phyloP scores from a whole-genome alignment of 805 yeast genomes.

The Ogataea pignaliae region DNA sequence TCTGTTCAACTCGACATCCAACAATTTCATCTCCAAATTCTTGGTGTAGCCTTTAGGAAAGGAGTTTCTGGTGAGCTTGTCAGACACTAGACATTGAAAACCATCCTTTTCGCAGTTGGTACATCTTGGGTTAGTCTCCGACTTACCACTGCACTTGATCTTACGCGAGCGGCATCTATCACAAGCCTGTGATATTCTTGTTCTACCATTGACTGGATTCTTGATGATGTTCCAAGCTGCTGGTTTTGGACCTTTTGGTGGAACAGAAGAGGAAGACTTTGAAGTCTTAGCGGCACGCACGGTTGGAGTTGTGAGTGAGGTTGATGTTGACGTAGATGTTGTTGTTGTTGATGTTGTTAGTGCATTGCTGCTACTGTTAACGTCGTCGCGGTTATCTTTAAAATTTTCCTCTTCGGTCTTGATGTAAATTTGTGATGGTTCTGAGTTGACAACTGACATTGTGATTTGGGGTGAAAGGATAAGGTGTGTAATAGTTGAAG shows the following conservation, averaged over 20 bases:
- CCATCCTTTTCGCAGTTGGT: constrained; percentile 62
- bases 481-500: no score
- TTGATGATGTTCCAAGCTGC: constrained; percentile 31
- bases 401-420: background rate
- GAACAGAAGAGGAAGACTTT: background rate
- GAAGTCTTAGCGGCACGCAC: background rate
- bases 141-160: constrained; percentile 69
- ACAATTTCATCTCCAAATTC: constrained; percentile 59
- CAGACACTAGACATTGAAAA: constrained; percentile 66
- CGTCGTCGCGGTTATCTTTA: no score
- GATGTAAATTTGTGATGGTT: background rate
- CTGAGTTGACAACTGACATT: no score
- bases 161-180: constrained; percentile 76
- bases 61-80: constrained; percentile 69
- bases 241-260: constrained; percentile 1
- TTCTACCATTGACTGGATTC: constrained; percentile 32
- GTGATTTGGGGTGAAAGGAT: no score
- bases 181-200: constrained; percentile 73
- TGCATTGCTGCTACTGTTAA: no score
- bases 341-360: background rate
- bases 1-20: constrained; percentile 55
- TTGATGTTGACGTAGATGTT: background rate
- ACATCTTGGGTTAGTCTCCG: constrained; percentile 48
- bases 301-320: no score
- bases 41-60: constrained; percentile 82